Conservation (phyloP, 2,329 filamentous ascomycete species). For the Periglandula ipomoeae region DNA sequence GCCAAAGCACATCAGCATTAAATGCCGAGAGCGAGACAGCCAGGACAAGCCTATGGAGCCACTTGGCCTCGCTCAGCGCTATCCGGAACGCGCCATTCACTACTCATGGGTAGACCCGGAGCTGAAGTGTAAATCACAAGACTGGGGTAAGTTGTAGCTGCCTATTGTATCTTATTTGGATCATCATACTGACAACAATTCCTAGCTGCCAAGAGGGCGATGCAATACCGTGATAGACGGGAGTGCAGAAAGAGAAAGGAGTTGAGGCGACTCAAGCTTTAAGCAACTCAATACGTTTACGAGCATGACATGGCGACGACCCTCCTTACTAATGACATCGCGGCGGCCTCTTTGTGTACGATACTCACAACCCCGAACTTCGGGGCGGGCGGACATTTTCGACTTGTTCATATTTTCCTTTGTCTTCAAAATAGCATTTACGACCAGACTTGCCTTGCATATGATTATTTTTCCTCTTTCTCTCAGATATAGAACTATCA, state of each 20-base stretch:
- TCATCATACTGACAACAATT: not conserved
- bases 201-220: slow-evolving; percentile 24
- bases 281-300: slow-evolving; percentile 2
- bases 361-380: not conserved
- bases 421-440: not conserved
- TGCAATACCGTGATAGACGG: slow-evolving; percentile 27
- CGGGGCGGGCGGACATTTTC: not conserved
- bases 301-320: slow-evolving; percentile 5
- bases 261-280: slow-evolving; percentile 27
- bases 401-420: not conserved
- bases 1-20: slow-evolving; percentile 28
- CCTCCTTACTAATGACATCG: slow-evolving; percentile 3
- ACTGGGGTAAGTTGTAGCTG: slow-evolving; percentile 29
- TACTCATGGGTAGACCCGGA: slow-evolving; percentile 35
- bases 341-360: slow-evolving; percentile 1
- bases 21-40: slow-evolving; percentile 29
- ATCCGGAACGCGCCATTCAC: slow-evolving; percentile 36
- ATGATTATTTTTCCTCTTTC: no score
- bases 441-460: not conserved
- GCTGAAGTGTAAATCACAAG: slow-evolving; percentile 26
- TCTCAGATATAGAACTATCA: not conserved
- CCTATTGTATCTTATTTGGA: not conserved
- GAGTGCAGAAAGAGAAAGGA: slow-evolving; percentile 30
- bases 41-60: slow-evolving; percentile 27
- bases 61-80: slow-evolving; percentile 31